Evolutionary conservation across 176 grass and related monocot genomes (phyloP).

Genomic region (Miscanthus lutarioriparius): DNA sequence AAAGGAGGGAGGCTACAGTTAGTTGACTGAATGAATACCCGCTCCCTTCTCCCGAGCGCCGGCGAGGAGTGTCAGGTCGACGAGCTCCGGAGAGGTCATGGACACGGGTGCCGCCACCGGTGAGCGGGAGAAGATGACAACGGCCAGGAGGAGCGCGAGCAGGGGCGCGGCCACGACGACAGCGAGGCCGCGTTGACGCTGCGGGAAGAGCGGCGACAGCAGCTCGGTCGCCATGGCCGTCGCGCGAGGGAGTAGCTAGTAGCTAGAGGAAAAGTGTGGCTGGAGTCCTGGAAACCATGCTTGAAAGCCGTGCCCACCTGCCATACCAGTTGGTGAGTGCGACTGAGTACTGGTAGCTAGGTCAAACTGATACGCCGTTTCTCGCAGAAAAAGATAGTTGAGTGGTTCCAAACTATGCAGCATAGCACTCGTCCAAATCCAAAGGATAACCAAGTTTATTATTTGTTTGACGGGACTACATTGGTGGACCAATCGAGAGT

Average conservation of each 20-base stretch:
- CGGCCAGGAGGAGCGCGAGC: slow-evolving; percentile 4
- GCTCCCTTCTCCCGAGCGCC: slow-evolving; percentile 47
- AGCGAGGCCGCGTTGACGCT: not conserved
- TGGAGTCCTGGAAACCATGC: not conserved
- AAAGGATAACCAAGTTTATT: not conserved
- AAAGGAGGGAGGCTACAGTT: not conserved
- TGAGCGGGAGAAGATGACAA: not conserved
- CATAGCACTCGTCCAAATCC: not conserved
- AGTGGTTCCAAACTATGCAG: not conserved
- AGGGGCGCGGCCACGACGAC: not conserved
- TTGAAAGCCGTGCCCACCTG: not conserved
- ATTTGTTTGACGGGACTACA: not conserved
- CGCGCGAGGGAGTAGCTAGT: not conserved
- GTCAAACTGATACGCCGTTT: no score
- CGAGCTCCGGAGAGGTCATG: not conserved
- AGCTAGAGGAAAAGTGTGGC: not conserved
- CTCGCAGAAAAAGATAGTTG: no score
- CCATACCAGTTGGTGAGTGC: no score
- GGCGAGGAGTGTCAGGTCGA: slow-evolving; percentile 50
- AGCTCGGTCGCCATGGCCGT: slow-evolving; percentile 2
- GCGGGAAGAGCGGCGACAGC: not conserved
- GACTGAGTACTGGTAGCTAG: no score
- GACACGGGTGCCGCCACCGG: not conserved
- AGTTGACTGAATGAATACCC: not conserved
- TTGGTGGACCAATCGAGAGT: not conserved